A percentile compares a stretch with the other conserved stretches of the same genome.
Evolutionary conservation across 176 grass and related monocot genomes (phyloP).

Genomic region (Eragrostis curvula): DNA sequence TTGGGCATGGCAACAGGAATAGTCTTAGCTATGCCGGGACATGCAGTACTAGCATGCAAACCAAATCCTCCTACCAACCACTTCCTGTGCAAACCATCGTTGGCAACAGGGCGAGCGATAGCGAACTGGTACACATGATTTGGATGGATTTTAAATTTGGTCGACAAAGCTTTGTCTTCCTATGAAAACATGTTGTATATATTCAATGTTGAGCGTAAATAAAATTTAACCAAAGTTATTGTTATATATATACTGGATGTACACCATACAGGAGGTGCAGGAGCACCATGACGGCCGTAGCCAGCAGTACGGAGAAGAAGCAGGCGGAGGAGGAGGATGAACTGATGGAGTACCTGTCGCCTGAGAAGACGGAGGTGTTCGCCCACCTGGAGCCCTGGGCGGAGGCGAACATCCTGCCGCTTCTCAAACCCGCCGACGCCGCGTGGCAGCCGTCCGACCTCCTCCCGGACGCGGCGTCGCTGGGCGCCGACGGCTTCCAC

Average conservation of each 20-base stretch:
- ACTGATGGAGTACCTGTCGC: constrained; percentile 43
- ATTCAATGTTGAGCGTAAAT: too few relatives aligned
- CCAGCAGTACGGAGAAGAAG: too few relatives aligned
- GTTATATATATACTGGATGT: too few relatives aligned
- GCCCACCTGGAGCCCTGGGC: constrained; percentile 75
- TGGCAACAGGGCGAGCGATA: not conserved
- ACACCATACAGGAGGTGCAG: constrained; percentile 18
- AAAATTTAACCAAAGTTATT: too few relatives aligned
- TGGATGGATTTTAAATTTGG: not conserved
- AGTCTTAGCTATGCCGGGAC: not conserved
- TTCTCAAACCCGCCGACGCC: constrained; percentile 66
- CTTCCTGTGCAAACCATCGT: not conserved
- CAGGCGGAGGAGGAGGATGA: constrained; percentile 19
- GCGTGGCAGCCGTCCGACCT: constrained; percentile 86
- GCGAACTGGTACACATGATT: not conserved
- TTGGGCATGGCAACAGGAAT: not conserved
- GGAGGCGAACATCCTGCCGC: constrained; percentile 54
- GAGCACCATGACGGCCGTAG: not conserved
- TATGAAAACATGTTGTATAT: too few relatives aligned
- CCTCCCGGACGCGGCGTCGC: constrained; percentile 63
- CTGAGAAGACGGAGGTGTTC: constrained; percentile 72
- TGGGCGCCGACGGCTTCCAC: constrained; percentile 59
- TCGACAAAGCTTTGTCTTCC: too few relatives aligned
- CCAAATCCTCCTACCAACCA: not conserved
- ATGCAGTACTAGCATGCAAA: not conserved